Percentiles rank a stretch among this genome's conserved stretches.
phyloP scores from a whole-genome alignment of 768 basidiomycete genomes.

The Xerocomellus intermedius region DNA sequence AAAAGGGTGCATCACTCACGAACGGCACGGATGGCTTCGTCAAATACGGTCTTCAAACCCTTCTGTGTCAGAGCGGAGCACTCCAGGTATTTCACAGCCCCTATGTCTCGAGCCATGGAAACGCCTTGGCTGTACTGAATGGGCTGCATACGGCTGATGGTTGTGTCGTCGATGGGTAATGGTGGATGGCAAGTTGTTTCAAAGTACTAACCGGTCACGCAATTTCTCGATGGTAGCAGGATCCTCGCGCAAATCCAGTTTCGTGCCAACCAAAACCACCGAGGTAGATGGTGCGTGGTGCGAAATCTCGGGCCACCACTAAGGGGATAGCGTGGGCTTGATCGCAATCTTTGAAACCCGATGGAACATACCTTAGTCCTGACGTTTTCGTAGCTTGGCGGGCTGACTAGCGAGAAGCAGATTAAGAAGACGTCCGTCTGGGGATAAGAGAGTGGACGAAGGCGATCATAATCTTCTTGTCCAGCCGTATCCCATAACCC shows the following conservation, averaged over 20 bases:
- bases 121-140: slow-evolving; percentile 91
- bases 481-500: slow-evolving; percentile 99
- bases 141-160: slow-evolving; percentile 82
- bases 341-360: background rate
- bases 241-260: slow-evolving; percentile 96
- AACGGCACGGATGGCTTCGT: slow-evolving; percentile 97
- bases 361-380: slow-evolving; percentile 77
- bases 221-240: slow-evolving; percentile 89
- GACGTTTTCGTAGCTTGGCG: slow-evolving; percentile 98
- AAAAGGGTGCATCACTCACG: slow-evolving; percentile 51
- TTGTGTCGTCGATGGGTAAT: slow-evolving; percentile 6
- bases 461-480: slow-evolving; percentile 98
- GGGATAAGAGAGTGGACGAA: slow-evolving; percentile 96
- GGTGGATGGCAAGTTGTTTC: slow-evolving; percentile 1
- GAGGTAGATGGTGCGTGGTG: slow-evolving; percentile 96
- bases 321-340: slow-evolving; percentile 10
- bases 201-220: slow-evolving; percentile 68
- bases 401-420: slow-evolving; percentile 97
- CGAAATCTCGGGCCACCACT: slow-evolving; percentile 97
- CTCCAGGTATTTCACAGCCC: slow-evolving; percentile 94
- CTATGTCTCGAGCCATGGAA: slow-evolving; percentile 89
- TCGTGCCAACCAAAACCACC: slow-evolving; percentile 93
- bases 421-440: slow-evolving; percentile 99
- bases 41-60: slow-evolving; percentile 98
- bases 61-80: slow-evolving; percentile 98